These are phyloP conservation scores for Aurifilum marmelostoma DNA, from an alignment of 2,329 filamentous ascomycete species.

Conservation along the genomic window DNA sequence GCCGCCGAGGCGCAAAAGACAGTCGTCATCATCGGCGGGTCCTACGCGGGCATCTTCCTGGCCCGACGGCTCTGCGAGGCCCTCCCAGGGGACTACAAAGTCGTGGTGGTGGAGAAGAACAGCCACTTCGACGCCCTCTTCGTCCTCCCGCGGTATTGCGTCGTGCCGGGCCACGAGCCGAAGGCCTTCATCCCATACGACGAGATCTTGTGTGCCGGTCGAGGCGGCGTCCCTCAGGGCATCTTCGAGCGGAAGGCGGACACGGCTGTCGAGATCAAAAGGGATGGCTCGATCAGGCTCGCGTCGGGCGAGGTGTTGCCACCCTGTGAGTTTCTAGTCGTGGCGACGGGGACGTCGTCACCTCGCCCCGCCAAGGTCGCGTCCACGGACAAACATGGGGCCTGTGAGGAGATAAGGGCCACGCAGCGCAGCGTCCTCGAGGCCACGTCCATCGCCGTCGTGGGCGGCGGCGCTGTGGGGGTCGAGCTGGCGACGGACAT, in stretches of 20 bases:
- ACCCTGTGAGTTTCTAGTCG: slow-evolving; percentile 57
- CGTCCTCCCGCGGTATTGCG: slow-evolving; percentile 61
- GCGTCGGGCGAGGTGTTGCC: slow-evolving; percentile 46
- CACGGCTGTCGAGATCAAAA: slow-evolving; percentile 44
- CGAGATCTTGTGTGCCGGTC: slow-evolving; percentile 38
- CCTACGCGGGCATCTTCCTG: slow-evolving; percentile 56
- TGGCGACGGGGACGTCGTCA: slow-evolving; percentile 59
- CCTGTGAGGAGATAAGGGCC: slow-evolving; percentile 45
- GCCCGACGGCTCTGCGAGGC: slow-evolving; percentile 52
- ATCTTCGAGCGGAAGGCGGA: slow-evolving; percentile 31
- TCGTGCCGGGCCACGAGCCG: slow-evolving; percentile 58
- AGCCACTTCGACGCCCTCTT: slow-evolving; percentile 65
- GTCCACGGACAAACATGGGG: slow-evolving; percentile 46
- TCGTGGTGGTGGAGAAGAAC: slow-evolving; percentile 62
- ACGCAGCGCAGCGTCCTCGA: slow-evolving; percentile 51
- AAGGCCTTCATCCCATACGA: slow-evolving; percentile 65
- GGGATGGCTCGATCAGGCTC: slow-evolving; percentile 43
- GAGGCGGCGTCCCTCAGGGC: slow-evolving; percentile 36
- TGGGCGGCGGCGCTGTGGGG: slow-evolving; percentile 64
- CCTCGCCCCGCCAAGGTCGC: slow-evolving; percentile 52
- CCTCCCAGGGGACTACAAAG: slow-evolving; percentile 52
- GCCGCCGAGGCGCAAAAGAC: slow-evolving; percentile 39
- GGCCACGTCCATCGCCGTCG: slow-evolving; percentile 49
- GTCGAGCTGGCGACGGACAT: slow-evolving; percentile 65
- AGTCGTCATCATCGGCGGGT: slow-evolving; percentile 60